Evolutionary conservation across 2,329 filamentous ascomycete species (phyloP).

Genomic region (Arthrobotrys entomopaga): DNA sequence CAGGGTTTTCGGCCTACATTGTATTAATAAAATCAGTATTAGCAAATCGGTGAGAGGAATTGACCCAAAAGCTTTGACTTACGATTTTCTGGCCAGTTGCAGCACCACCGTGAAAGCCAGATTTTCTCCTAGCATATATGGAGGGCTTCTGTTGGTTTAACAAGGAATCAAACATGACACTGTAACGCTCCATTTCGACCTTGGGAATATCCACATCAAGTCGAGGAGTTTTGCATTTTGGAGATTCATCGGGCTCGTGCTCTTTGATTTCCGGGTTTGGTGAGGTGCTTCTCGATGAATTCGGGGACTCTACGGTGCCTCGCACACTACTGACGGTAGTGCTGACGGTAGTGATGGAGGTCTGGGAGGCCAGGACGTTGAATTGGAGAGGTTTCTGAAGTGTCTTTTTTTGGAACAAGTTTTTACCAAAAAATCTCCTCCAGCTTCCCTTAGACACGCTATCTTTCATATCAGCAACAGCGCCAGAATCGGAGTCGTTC

Average conservation of each 20-base stretch:
- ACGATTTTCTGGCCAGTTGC: conserved; percentile 36
- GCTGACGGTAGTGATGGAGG: conserved; percentile 60
- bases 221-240: conserved; percentile 16
- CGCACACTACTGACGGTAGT: conserved; percentile 33
- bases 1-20: conserved; percentile 54
- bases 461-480: conserved; percentile 26
- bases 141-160: conserved; percentile 64
- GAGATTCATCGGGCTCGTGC: conserved; percentile 2
- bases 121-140: conserved; percentile 51
- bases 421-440: conserved; percentile 69
- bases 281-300: conserved; percentile 28
- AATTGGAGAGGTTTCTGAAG: conserved; percentile 43
- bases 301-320: conserved; percentile 39
- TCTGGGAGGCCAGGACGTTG: conserved; percentile 42
- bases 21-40: conserved; percentile 7
- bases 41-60: background rate
- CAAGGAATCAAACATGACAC: conserved; percentile 87
- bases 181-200: conserved; percentile 86
- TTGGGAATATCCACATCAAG: conserved; percentile 83
- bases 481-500: background rate
- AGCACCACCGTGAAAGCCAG: conserved; percentile 20
- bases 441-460: conserved; percentile 65
- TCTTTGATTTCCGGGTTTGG: conserved; percentile 13
- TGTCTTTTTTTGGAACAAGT: conserved; percentile 64
- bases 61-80: conserved; percentile 9